Base-by-base conservation (phyloP, 305 asterid genomes). In the Lippia alba region DNA sequence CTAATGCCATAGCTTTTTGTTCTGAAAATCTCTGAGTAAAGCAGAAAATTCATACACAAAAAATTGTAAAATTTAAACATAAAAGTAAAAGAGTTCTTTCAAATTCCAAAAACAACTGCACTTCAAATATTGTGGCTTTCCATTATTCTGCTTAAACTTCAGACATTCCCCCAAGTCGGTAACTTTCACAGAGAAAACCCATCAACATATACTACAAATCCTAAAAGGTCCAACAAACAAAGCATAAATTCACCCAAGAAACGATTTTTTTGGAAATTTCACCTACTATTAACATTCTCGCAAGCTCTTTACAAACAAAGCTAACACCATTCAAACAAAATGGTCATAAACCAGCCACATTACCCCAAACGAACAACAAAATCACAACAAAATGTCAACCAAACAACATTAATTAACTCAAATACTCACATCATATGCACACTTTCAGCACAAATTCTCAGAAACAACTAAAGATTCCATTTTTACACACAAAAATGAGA, bases 391-490 rank as follows among this genome's bases (percentile, higher is more conserved):
- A 32, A 1, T 6, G 20, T 33, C 44, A 60, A 16, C 51, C 54
- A 18, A 24, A 55, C 68, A 3, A 24, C 32, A 49, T 19, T 44
- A 18, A 36, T 62, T 4, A 61, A 68, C 70, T 64, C 54, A 32
- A 58, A 33, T 19, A 71, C 62, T 39, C 33, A 15, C 12, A 70
- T 41, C 58, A 64, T 40, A 70, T 60, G 71, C 68, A 61, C 11
- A 36, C 57, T 12, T 19, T 36, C 12, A 60, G 14, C n/a, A 44
- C 8, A 69, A 57, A 40, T 24, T 24, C 57, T 51, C 44, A 32
- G 5, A 19, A 15, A 12, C 15, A 40, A 3, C 32, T 24, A 69
- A 34, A 67, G 15, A 46, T 45, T 57, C 66, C 40, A 44, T 59
- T 50, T 58, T 66, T 34, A 20, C 48, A 64, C 61, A 18, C 33